A percentile compares a stretch with the other conserved stretches of the same genome.
phyloP scores from a whole-genome alignment of 371 early-diverging fungal species.

The Rhizopus sp. region DNA sequence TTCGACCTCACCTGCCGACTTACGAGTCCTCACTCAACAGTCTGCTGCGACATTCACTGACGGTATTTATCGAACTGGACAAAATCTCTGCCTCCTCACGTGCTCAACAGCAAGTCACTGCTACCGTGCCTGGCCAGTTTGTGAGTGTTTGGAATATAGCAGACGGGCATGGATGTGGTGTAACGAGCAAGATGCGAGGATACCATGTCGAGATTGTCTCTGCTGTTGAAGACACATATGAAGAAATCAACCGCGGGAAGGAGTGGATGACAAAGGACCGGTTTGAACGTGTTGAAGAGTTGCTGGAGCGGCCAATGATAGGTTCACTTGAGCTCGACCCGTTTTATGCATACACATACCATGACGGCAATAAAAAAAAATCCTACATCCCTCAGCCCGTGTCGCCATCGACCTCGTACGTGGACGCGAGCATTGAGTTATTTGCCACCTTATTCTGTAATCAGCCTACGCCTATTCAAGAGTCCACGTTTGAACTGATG shows the following conservation, averaged over 20 bases:
- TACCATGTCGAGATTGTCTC: conserved; percentile 51
- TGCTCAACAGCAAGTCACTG: conserved; percentile 52
- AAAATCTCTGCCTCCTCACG: conserved; percentile 54
- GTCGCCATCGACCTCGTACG: conserved; percentile 41
- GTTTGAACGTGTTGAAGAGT: conserved; percentile 57
- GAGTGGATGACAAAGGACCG: conserved; percentile 62
- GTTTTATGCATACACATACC: conserved; percentile 54
- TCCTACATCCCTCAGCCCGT: conserved; percentile 36
- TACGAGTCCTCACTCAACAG: conserved; percentile 67
- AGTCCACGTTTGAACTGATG: conserved; percentile 75
- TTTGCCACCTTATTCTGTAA: conserved; percentile 72
- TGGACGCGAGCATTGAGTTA: conserved; percentile 59
- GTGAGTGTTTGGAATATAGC: conserved; percentile 59
- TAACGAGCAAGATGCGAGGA: conserved; percentile 64
- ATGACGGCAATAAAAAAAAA: conserved; percentile 15
- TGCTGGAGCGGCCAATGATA: conserved; percentile 61
- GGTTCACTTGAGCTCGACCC: conserved; percentile 67
- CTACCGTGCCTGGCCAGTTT: conserved; percentile 58
- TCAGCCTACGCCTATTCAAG: conserved; percentile 71
- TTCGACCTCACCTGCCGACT: conserved; percentile 62
- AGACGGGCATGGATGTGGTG: conserved; percentile 66
- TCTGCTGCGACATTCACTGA: conserved; percentile 56
- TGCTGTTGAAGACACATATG: conserved; percentile 35
- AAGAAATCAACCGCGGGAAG: conserved; percentile 41
- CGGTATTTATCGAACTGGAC: conserved; percentile 61